Base-by-base conservation (phyloP, 176 grass and related monocot genomes). In the Calamus simplicifolius region DNA sequence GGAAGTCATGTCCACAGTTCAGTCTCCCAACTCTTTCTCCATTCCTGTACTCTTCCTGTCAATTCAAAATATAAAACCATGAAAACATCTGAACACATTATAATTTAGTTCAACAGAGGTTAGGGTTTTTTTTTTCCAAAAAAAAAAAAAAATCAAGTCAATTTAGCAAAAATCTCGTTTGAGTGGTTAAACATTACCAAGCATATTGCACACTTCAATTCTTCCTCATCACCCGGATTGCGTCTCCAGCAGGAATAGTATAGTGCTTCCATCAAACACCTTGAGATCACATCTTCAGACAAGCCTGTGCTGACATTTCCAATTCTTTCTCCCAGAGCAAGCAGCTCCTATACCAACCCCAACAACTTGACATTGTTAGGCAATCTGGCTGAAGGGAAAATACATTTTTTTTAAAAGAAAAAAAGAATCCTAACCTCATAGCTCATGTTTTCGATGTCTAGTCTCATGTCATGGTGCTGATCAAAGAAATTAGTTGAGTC, bases 391-490 rank as follows among this genome's bases (percentile, higher is more conserved):
- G 16, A 50, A 54, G 23, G 29, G 23, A 17, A 13, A 19, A 29
- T 50, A 50, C 25, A 49, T 35, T 35, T 35, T 6, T 29, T 29
- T 4, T 4, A 4, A 29, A 35, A 35, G 8, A 35, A 10, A 71
- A 50, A 72, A 57, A 54, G 68, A 50, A 68, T 73, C 5, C 13
- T 54, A 73, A 89, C 94, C 81, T 99, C 94, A 50, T 99, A 99
- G 52, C 82, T 84, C 94, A 99, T 89, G 60, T 81, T 71, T 27
- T 99, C 94, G 68, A 86, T 71, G 73, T 99, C 85, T 16, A 99
- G 51, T 53, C 85, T 85, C 85, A 99, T 71, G 23, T 71, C 82
- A 72, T 79, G 79, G 69, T 93, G 88, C 27, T 86, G 87, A 59
- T 99, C 94, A 74, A 62, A 77, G 27, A 78, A 69, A 59, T 66